Evolutionary conservation across 495 filamentous ascomycete genomes (phyloP).

Genomic region (Glutinoglossum americanum): DNA sequence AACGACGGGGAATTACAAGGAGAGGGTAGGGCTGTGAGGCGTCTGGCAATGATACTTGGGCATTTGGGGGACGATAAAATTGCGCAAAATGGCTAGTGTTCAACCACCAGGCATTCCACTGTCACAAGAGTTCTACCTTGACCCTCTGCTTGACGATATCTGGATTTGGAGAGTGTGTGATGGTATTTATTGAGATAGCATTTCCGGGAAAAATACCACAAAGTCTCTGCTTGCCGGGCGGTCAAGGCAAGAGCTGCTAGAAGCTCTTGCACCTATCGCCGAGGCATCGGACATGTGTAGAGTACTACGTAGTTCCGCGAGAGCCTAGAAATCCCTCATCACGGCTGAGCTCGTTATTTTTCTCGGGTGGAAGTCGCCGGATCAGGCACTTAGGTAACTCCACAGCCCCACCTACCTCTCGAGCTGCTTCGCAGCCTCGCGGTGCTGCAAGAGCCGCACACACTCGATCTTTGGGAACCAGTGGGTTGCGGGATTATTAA

Average conservation of each 20-base stretch:
- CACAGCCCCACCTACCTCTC: too few relatives aligned
- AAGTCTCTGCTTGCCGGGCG: too few relatives aligned
- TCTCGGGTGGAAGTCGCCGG: too few relatives aligned
- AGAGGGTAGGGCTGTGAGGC: background rate
- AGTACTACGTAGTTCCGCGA: background rate
- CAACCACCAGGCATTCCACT: background rate
- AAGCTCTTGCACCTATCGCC: background rate
- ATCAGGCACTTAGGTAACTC: too few relatives aligned
- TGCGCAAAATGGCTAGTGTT: background rate
- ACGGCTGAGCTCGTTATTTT: background rate
- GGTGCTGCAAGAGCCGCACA: too few relatives aligned
- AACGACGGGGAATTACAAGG: slow-evolving; percentile 4
- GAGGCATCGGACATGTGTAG: too few relatives aligned
- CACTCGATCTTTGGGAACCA: too few relatives aligned
- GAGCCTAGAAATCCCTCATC: background rate
- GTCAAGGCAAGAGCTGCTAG: too few relatives aligned
- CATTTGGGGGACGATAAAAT: background rate
- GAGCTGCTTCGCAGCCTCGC: too few relatives aligned
- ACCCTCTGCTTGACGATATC: background rate
- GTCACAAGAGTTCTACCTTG: background rate
- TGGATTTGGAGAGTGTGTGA: background rate
- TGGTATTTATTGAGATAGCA: background rate
- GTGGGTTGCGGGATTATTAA: too few relatives aligned
- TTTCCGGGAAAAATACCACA: too few relatives aligned
- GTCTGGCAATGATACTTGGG: background rate